Base-by-base conservation (phyloP, 1,284 basidiomycete genomes). In the Cystobasidium pallidum region DNA sequence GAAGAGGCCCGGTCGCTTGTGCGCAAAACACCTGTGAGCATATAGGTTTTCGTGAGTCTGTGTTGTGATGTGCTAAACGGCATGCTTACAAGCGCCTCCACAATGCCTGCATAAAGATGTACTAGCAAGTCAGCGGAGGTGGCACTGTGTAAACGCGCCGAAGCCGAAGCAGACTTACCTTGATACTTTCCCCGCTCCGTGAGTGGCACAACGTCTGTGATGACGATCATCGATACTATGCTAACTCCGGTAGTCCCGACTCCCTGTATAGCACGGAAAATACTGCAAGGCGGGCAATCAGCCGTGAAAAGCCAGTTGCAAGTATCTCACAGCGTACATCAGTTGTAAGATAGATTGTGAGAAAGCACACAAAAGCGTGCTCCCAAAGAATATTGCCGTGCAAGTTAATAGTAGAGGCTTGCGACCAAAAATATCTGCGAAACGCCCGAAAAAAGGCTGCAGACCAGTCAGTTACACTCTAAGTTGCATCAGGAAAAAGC, bases 381-480 rank as follows among this genome's bases (percentile, higher is more conserved):
- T 68, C 15, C 43, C 47, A 21, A 68, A 68, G 66, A 68, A 59
- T 4, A 68, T 47, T 13, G 55, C 34, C 6, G 43, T 59, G 66
- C 54, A 47, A 21, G 41, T 15, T 15, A 68, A 41, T 1, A 58
- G 28, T 28, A 59, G 58, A 15, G 32, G 41, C 32, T 68, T 68
- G 11, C 66, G 34, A 6, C 66, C 54, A n/a, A 54, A 68, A 15
- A 68, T 68, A 21, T 68, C 66, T 30, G 54, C 52, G 7, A 68
- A 47, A 15, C 66, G 66, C n/a, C 66, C 66, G 43, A 59, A 68
- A 41, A 68, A 55, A 19, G 66, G 66, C 59, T 63, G 39, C 8
- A 39, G 26, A 58, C 7, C n/a, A 3, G 43, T 45, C n/a, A 45
- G 19, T 45, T n/a, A 8, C 43, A 15, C n/a, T 4, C 30, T 19